Base-by-base conservation (phyloP, 2,329 filamentous ascomycete genomes). In the Talaromyces sp. region DNA sequence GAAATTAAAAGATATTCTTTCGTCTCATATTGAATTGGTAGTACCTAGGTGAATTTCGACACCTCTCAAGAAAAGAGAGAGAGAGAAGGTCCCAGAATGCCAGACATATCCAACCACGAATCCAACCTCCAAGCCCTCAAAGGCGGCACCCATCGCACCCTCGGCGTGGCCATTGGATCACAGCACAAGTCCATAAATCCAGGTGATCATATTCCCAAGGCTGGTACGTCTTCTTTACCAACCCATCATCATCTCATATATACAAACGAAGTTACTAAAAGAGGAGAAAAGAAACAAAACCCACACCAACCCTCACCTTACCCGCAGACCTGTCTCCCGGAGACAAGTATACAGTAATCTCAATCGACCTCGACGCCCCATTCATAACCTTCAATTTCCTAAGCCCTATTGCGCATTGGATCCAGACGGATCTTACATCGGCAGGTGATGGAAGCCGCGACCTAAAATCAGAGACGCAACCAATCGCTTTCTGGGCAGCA, bases 361-460 rank as follows among this genome's bases (percentile, higher is more conserved):
- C 41, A 31, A 31, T 81, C 35, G 79, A 81, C 60, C 67, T 78
- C 13, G 79, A 81, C 67, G 73, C 78, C 1, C 79, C 79, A 0
- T 76, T 76, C 59, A 70, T 70, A 0, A 74, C 72, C 8, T 71
- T 75, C 48, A 63, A 64, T 25, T 57, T 76, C 28, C 66, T 80
- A 2, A 72, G 76, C 5, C 79, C 80, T 1, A 69, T 79, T 21
- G 64, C 80, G 52, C 80, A 81, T 67, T 79, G 77, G 70, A 65
- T 79, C 52, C 77, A 80, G 58, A 72, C 74, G 0, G 73, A 73
- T 41, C 63, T 78, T 45, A 61, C 63, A 15, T 19, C 33, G 15
- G 1, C 7, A 31, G 35, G 51, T 13, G 41, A 9, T 28, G 37
- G n/a, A 15, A 22, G 19, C 13, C 50, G 21, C 17, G 57, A 59